phyloP scores from a whole-genome alignment of 768 basidiomycete species.

The Phylloporus sp. region DNA sequence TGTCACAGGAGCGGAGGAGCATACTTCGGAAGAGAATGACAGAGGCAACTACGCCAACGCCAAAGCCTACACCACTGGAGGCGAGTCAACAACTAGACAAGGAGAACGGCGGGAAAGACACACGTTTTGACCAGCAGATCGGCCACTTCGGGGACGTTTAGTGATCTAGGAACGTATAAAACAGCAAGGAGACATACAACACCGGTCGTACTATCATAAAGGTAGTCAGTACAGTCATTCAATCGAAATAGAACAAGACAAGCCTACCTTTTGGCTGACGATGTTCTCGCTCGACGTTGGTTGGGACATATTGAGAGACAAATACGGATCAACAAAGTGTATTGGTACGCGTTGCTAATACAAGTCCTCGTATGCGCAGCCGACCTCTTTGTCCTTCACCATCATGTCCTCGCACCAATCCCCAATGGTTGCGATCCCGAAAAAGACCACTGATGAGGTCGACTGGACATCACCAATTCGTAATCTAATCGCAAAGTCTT shows the following conservation, averaged over 20 bases:
- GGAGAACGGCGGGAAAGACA: slow-evolving; percentile 22
- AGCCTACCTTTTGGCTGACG: slow-evolving; percentile 77
- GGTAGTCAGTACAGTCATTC: background rate
- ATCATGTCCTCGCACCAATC: slow-evolving; percentile 75
- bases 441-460: slow-evolving; percentile 93
- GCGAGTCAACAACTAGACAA: slow-evolving; percentile 5
- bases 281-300: slow-evolving; percentile 85
- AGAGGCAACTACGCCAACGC: slow-evolving; percentile 82
- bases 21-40: slow-evolving; percentile 89
- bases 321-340: slow-evolving; percentile 26
- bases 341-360: background rate
- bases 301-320: slow-evolving; percentile 45
- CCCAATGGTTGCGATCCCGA: slow-evolving; percentile 88
- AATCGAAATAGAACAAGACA: background rate
- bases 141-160: slow-evolving; percentile 45
- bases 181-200: slow-evolving; percentile 53
- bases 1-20: slow-evolving; percentile 31
- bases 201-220: slow-evolving; percentile 70
- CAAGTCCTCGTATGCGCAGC: slow-evolving; percentile 1
- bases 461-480: slow-evolving; percentile 93
- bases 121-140: slow-evolving; percentile 87
- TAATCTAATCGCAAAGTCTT: slow-evolving; percentile 82
- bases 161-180: slow-evolving; percentile 19
- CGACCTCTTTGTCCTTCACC: background rate
- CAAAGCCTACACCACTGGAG: slow-evolving; percentile 79